phyloP scores from a whole-genome alignment of 257 asterid genomes.

The Eustoma russellianum region DNA sequence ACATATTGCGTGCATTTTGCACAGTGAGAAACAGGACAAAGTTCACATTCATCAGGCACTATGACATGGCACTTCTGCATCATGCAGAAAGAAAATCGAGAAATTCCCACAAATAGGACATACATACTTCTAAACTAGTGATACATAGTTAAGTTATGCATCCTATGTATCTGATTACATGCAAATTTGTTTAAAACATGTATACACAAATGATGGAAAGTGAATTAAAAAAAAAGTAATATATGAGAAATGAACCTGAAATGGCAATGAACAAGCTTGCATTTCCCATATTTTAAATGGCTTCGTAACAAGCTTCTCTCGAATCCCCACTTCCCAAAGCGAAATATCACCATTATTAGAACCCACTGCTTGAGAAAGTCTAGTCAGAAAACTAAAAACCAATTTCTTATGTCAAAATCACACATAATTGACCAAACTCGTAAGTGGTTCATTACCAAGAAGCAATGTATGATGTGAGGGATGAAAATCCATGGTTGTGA shows the following conservation, averaged over 20 bases:
- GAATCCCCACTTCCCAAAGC: conserved; percentile 80
- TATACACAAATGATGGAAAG: too few species aligned
- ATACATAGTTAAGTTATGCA: too few species aligned
- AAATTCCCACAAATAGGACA: too few species aligned
- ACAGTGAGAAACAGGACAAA: too few species aligned
- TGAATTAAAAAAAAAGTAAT: not conserved
- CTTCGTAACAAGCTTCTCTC: conserved; percentile 74
- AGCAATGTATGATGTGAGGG: conserved; percentile 79
- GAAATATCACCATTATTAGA: conserved; percentile 81
- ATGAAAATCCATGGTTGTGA: conserved; percentile 90
- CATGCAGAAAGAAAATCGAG: too few species aligned
- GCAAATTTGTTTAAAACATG: too few species aligned
- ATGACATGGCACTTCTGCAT: too few species aligned
- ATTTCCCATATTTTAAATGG: conserved; percentile 90
- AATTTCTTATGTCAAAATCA: not conserved
- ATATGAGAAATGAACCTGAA: conserved; percentile 45
- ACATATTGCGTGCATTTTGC: too few species aligned
- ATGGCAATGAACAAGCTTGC: conserved; percentile 53
- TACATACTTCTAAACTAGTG: too few species aligned
- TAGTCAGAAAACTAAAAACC: not conserved
- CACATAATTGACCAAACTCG: conserved; percentile 1
- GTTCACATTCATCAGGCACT: too few species aligned
- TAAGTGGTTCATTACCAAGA: conserved; percentile 47
- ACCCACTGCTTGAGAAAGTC: conserved; percentile 51
- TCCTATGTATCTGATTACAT: too few species aligned